phyloP scores from a whole-genome alignment of 257 asterid species.

The Fraxinus quadrangulata region DNA sequence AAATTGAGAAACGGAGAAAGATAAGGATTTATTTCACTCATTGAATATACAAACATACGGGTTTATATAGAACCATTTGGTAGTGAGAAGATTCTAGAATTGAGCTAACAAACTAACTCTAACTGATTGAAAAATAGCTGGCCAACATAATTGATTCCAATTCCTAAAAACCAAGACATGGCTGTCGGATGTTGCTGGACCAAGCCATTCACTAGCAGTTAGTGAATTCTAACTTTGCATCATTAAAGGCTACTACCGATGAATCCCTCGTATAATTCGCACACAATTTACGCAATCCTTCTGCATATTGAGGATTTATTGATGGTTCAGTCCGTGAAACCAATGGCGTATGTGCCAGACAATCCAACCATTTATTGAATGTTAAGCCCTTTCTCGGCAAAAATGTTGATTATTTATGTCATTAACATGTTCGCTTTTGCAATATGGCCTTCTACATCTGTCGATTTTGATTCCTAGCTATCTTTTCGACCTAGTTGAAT shows the following conservation, averaged over 20 bases:
- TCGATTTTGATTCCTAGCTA: slow-evolving; percentile 37
- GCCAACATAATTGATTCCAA: too few relatives aligned
- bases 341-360: slow-evolving; percentile 76
- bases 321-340: slow-evolving; percentile 43
- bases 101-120: too few relatives aligned
- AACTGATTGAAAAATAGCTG: too few relatives aligned
- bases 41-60: too few relatives aligned
- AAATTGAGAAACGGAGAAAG: too few relatives aligned
- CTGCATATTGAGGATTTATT: too few relatives aligned
- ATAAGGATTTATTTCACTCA: too few relatives aligned
- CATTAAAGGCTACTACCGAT: slow-evolving; percentile 63
- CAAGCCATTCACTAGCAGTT: too few relatives aligned
- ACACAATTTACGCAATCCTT: slow-evolving; percentile 39
- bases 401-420: slow-evolving; percentile 47
- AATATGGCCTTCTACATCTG: slow-evolving; percentile 72
- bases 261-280: slow-evolving; percentile 38
- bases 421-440: slow-evolving; percentile 63
- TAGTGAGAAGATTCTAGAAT: too few relatives aligned
- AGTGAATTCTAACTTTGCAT: slow-evolving; percentile 31
- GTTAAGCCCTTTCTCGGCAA: slow-evolving; percentile 42
- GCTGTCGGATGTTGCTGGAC: too few relatives aligned
- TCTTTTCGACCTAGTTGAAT: slow-evolving; percentile 67
- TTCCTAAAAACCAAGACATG: too few relatives aligned
- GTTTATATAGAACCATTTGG: too few relatives aligned
- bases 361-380: slow-evolving; percentile 73